Base-by-base conservation (phyloP, 225 moss, liverwort and hornwort species). In the Ulota crispa region DNA sequence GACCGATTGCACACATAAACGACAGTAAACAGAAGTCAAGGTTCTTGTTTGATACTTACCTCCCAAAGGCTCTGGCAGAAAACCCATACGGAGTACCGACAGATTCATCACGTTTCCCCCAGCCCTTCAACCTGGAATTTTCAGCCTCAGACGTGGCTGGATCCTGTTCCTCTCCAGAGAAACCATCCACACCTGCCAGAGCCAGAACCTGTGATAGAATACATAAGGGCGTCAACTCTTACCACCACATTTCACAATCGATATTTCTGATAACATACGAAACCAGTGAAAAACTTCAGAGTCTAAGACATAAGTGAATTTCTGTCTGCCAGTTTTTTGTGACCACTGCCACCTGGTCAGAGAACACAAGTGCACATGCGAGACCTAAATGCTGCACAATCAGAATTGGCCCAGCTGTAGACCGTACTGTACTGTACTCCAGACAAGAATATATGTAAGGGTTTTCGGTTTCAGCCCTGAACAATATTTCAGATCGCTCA, bases 51-150 rank as follows among this genome's bases (percentile, higher is more conserved):
- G 30, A 28, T 30, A 84, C 88, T 9, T 90, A 94, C 94, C 86
- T 93, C 86, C 94, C 97, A 73, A 94, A 86, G 62, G 87, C 82
- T 92, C 97, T 91, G 14, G 89, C 94, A 86, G 95, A 91, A 81
- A 97, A 97, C 5, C 95, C 95, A 78, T 88, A 89, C 19, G 89
- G 86, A 39, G 92, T 89, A 68, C 97, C 97, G 12, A 80, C 55
- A 42, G 89, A 84, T 30, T 92, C 91, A 28, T 92, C 93, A 81
- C 67, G 86, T 36, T 92, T 95, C 67, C 52, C 82, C 80, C 79
- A 80, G 76, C 0, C 78, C 71, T 65, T 81, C 30, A 68, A 54
- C 63, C 70, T 85, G 39, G 80, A 77, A 26, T 59, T 63, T 59
- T 42, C 82, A 78, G 27, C 80, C 80, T 87, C 77, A 42, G 82